Evolutionary conservation across 225 moss, liverwort and hornwort genomes (phyloP), one percentile per base, ranked within the genome.

Genomic region (Polytrichum commune): DNA sequence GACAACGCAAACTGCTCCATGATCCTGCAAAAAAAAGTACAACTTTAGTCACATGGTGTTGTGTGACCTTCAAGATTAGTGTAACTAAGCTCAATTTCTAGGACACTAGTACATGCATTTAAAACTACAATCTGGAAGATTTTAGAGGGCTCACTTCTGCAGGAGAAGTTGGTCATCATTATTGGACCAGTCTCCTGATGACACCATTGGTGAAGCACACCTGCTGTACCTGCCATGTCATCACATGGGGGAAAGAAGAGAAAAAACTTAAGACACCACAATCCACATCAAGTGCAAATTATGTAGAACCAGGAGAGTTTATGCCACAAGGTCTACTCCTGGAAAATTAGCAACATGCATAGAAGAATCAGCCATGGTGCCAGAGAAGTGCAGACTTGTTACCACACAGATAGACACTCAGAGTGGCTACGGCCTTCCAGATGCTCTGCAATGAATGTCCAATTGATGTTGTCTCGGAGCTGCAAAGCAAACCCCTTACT

Each of bases 151-250:
- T 33, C 61, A 88, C 88, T 84, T 88, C 75, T 60, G 54, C 19
- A 88, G 65, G 53, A 88, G 62, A 28, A 66, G 79, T 69, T 82
- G 82, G 62, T 85, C 88, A 74, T 88, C 88, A 29, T 62, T 55
- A 72, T 73, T 88, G 8, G 88, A 77, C 88, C 88, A 88, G 26
- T 88, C 82, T 82, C 88, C 82, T 58, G 73, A 24, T 68, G 77
- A 62, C 58, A 88, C 84, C 88, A 88, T 80, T 64, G 88, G 72
- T 24, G 88, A 88, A 67, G 82, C 82, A 77, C 84, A 69, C 60
- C 1, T 85, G 1, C 4, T 27, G 73, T 88, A 88, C 88, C 88
- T 84, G 82, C 53, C 71, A 78, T 67, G 38, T 24, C 60, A 29
- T 62, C 70, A 56, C 63, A 81, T 67, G 53, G 55, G 27, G 20